Base-by-base conservation (phyloP, 176 grass and related monocot genomes). In the Carex myosuroides region DNA sequence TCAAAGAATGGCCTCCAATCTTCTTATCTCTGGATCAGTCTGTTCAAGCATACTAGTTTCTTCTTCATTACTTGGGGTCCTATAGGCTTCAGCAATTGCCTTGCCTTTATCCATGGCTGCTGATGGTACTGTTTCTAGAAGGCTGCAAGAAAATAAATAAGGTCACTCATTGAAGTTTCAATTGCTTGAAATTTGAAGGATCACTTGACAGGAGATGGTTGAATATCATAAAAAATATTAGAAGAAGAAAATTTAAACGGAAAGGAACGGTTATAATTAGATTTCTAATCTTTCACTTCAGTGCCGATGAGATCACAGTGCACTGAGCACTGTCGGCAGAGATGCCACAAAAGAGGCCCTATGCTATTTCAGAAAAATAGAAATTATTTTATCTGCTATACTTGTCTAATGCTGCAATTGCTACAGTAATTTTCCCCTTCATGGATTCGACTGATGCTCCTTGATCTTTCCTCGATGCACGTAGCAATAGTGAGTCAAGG, bases 31-130 rank as follows among this genome's bases (percentile, higher is more conserved):
- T 29, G 92, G 87, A 78, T 94, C 89, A 70, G 86, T 79, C 48
- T 79, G 84, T 48, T 85, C 60, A 55, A 79, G 42, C 77, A 32
- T 82, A 37, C 55, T 35, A 48, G 87, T 74, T 30, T 81, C 88
- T 70, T 84, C 89, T 20, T 83, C 84, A 60, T 87, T 76, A 18
- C 67, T 42, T 39, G 95, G 92, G 67, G 81, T 85, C 62, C 84
- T 86, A 84, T 94, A 98, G 64, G 95, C 90, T 82, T 98, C 92
- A 80, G 95, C 95, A 82, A 98, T 98, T 5, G 92, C 95, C 85
- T 98, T 98, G 20, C 92, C 95, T 93, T 98, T 91, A 41, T 98
- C 92, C 72, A 94, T 60, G 14, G 93, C 86, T 13, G 79, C 84
- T 37, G 87, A 79, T 46, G 95, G 92, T 18, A 98, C 95, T 2